Evolutionary conservation across 257 asterid species (phyloP).

Genomic region (Rubia yunnanensis): DNA sequence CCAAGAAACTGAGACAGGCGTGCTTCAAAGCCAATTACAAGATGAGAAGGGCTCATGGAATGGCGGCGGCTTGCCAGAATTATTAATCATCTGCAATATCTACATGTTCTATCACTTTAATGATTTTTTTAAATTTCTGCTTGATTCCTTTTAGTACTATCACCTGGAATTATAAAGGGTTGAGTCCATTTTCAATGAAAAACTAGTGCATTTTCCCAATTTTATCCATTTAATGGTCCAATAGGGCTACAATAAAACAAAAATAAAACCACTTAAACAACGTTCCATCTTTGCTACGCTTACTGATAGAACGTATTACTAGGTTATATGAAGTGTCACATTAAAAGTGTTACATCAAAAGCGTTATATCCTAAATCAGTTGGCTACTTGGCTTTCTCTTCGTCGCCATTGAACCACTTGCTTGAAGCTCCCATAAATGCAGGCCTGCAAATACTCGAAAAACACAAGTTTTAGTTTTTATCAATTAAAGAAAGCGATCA

Average conservation of each 20-base stretch:
- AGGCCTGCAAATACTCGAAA: slow-evolving; percentile 30
- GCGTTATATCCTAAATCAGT: background rate
- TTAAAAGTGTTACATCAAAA: background rate
- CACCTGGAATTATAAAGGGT: too few species aligned
- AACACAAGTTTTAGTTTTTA: background rate
- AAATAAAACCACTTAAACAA: too few species aligned
- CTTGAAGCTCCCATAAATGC: slow-evolving; percentile 49
- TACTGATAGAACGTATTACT: too few species aligned
- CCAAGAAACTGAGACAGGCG: slow-evolving; percentile 76
- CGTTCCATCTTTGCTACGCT: too few species aligned
- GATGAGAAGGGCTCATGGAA: slow-evolving; percentile 50
- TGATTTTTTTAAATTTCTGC: background rate
- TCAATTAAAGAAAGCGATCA: background rate
- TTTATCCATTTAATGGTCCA: too few species aligned
- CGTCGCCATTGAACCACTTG: slow-evolving; percentile 52
- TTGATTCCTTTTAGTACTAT: background rate
- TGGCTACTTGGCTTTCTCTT: slow-evolving; percentile 10
- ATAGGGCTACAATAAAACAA: too few species aligned
- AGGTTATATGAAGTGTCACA: too few species aligned
- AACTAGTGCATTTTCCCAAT: too few species aligned
- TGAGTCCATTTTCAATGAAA: too few species aligned
- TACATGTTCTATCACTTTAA: background rate
- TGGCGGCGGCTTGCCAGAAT: background rate
- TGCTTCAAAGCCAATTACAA: slow-evolving; percentile 94
- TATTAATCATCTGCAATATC: background rate